Base-by-base conservation (phyloP, 208 protist species). In the Leishmania lainsoni region DNA sequence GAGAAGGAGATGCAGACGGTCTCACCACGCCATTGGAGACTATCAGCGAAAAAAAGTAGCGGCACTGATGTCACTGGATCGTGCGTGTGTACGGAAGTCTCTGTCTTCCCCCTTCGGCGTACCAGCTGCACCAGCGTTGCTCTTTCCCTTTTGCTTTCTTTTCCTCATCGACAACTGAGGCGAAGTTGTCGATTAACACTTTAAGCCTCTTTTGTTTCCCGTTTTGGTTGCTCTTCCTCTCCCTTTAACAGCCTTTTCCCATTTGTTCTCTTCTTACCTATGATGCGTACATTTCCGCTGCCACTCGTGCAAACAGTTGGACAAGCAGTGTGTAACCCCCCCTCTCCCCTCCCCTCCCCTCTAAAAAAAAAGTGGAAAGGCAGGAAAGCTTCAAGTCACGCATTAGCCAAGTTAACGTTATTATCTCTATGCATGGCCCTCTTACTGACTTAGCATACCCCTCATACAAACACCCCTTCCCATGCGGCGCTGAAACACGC, bases 181-280 rank as follows among this genome's bases (percentile, higher is more conserved):
- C 74, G 54, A 65, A 66, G 9, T 68, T 29, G 22, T 76, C 51
- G 65, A 54, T 39, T 32, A 51, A 71, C 61, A 14, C 61, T 29
- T 76, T 59, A 39, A 26, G 29, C 51, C 54, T 72, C 56, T 74
- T 78, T 51, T 74, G 72, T 59, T 66, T 65, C 79, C 39, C 78
- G 48, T 58, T 68, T 80, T 75, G 45, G 26, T 52, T 80, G 69
- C 14, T 20, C n/a, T 48, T 49, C 26, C 10, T 9, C 39, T 6
- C 22, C 39, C 22, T 8, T 72, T 39, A 75, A 14, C 22, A 61
- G 14, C 22, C 32, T 56, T 45, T 56, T 22, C 61, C 54, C 65
- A 6, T 48, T 29, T 29, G 14, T 78, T 77, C 8, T 52, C 66
- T 22, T 71, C 35, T 49, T 71, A 39, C 17, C n/a, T 1, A 45